Conservation (phyloP, 164 flowering plant genomes). For the Liquidambar formosana region DNA sequence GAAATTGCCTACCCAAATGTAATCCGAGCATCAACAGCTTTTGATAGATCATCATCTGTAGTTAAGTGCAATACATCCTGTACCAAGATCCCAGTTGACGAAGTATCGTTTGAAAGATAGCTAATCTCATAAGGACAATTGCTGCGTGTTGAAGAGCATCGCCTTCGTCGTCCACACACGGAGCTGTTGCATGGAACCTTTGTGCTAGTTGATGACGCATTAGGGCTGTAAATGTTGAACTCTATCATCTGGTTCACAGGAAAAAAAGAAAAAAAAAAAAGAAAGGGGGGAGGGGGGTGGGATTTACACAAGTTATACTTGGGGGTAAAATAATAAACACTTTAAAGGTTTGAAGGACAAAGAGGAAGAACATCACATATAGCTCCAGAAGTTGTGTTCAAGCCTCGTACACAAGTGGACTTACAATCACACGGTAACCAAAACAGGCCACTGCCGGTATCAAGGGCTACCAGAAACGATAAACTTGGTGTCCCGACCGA, state of each 20-base stretch:
- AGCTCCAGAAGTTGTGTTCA: constrained; percentile 25
- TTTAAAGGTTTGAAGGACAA: no score
- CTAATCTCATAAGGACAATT: constrained; percentile 64
- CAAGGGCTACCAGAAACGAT: constrained; percentile 81
- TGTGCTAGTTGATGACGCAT: constrained; percentile 62
- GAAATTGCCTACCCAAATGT: constrained; percentile 72
- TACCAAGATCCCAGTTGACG: constrained; percentile 72
- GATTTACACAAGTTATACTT: no score
- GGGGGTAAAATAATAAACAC: no score
- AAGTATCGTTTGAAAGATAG: constrained; percentile 68
- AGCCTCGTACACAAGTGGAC: constrained; percentile 37
- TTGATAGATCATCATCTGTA: constrained; percentile 41
- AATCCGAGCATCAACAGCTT: constrained; percentile 51
- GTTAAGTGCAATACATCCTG: constrained; percentile 76
- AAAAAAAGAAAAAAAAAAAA: no score
- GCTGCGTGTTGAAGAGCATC: constrained; percentile 35
- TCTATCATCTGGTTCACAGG: constrained; percentile 34
- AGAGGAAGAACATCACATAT: constrained; percentile 26
- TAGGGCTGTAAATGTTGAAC: constrained; percentile 69
- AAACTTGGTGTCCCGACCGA: constrained; percentile 77
- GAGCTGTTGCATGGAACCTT: constrained; percentile 58
- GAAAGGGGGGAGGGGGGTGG: no score
- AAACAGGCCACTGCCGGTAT: constrained; percentile 85
- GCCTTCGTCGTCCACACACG: constrained; percentile 36
- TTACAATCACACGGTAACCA: constrained; percentile 96